phyloP scores from a whole-genome alignment of 1,284 basidiomycete genomes.

The Tylopilus sp. region DNA sequence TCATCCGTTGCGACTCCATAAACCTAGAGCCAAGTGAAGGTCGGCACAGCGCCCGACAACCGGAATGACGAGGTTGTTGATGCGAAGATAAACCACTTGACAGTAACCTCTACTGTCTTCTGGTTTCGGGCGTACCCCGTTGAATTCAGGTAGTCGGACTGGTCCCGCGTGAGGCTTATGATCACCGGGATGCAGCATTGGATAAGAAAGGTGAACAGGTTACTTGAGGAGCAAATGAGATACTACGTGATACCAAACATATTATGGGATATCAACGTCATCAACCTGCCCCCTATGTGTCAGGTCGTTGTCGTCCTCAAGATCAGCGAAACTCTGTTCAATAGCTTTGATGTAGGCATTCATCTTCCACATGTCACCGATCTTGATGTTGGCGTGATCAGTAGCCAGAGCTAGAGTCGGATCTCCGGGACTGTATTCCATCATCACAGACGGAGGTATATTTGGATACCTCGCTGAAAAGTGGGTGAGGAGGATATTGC shows the following conservation, averaged over 20 bases:
- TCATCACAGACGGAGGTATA: slow-evolving; percentile 45
- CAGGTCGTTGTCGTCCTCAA: slow-evolving; percentile 36
- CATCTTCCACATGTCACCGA: slow-evolving; percentile 81
- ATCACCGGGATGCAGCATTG: slow-evolving; percentile 16
- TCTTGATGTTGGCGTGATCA: slow-evolving; percentile 68
- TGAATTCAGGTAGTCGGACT: neutral
- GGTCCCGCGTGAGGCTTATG: neutral
- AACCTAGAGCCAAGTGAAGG: too few species aligned
- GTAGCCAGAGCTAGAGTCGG: slow-evolving; percentile 69
- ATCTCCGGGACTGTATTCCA: slow-evolving; percentile 30
- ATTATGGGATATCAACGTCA: slow-evolving; percentile 22
- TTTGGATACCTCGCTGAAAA: slow-evolving; percentile 95
- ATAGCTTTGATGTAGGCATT: slow-evolving; percentile 68
- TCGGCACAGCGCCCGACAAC: too few species aligned
- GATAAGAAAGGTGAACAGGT: slow-evolving; percentile 41
- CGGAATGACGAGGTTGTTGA: too few species aligned
- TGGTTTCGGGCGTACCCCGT: slow-evolving; percentile 9
- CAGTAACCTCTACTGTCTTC: neutral
- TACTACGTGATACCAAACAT: slow-evolving; percentile 5
- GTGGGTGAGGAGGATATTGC: slow-evolving; percentile 84
- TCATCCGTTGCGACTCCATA: too few species aligned
- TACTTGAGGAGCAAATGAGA: slow-evolving; percentile 45
- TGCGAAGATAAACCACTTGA: too few species aligned
- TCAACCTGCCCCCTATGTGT: slow-evolving; percentile 10
- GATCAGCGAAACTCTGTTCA: slow-evolving; percentile 59